A percentile compares a stretch with the other conserved stretches of the same genome.
phyloP scores from a whole-genome alignment of 345 rosid species.

The Gossypium raimondii region DNA sequence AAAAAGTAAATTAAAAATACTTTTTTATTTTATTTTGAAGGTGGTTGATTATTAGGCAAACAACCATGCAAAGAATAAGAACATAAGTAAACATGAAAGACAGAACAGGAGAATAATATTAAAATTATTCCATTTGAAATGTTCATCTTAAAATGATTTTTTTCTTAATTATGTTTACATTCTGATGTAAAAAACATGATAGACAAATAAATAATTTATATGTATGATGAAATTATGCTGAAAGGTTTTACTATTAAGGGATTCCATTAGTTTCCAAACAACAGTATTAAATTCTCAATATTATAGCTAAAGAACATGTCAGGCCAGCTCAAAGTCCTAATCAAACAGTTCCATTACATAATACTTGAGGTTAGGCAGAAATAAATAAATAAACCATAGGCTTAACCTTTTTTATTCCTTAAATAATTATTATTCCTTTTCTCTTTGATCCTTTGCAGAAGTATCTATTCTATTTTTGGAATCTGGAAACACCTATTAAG shows the following conservation, averaged over 20 bases:
- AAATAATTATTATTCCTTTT: background rate
- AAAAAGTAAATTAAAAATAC: background rate
- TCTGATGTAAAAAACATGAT: background rate
- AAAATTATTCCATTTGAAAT: background rate
- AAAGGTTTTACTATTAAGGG: background rate
- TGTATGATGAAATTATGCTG: background rate
- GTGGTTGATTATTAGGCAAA: background rate
- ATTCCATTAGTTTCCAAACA: background rate
- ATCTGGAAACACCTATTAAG: background rate
- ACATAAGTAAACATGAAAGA: background rate
- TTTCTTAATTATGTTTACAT: background rate
- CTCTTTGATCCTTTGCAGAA: background rate
- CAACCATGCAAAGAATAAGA: background rate
- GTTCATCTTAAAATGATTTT: background rate
- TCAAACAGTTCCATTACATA: background rate
- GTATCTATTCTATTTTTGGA: background rate
- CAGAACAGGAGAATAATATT: background rate
- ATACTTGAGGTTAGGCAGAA: background rate
- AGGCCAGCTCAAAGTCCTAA: conserved; percentile 2
- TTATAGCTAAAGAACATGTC: background rate
- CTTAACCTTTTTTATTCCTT: background rate
- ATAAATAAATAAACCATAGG: background rate
- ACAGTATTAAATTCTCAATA: no score
- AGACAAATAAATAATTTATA: no score
- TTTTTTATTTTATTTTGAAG: background rate